Base-by-base conservation (phyloP, 2,329 filamentous ascomycete genomes). In the Purpureocillium lavendulum region DNA sequence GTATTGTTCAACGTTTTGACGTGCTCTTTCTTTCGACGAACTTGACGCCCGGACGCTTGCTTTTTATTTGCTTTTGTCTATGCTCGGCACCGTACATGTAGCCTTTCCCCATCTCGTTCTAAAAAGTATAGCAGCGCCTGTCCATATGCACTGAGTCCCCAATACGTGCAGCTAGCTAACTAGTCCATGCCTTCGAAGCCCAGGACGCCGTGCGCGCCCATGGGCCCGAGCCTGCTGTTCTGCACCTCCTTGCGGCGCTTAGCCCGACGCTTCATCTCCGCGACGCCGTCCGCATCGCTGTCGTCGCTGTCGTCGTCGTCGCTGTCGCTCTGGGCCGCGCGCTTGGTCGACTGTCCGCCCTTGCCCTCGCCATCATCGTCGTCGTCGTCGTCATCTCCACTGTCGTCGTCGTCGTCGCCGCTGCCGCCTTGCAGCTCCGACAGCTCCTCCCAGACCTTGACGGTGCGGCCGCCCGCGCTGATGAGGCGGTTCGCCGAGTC, bases 361-460 rank as follows among this genome's bases (percentile, higher is more conserved):
- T 53, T 50, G 30, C 59, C 52, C 46, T 59, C 52, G 18, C 64
- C 54, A 9, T 62, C 59, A 3, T 56, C 50, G 4, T 58, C 59
- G 1, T 62, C 62, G 4, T 66, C 65, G 9, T 68, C 66, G 11
- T 71, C 68, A 0, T 62, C 61, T 1, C 69, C 67, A 1, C 62
- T 64, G 0, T 64, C 70, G 2, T 70, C 71, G 0, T 75, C 73
- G 1, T 69, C 70, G 1, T 68, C 68, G 1, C 58, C 57, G 2
- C 50, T 50, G 24, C 57, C 52, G 2, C 65, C 68, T 16, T 73
- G 70, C 3, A 70, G 58, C 41, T 67, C 69, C n/a, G 74, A 67
- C 44, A 82, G 75, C 56, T 92, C 79, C 84, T 92, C 79, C 92
- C 92, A 98, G 2, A 97, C 81, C 61, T 96, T 96, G 46, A 98